phyloP scores from a whole-genome alignment of 2,329 filamentous ascomycete genomes.

The Bipolaris gigantea region DNA sequence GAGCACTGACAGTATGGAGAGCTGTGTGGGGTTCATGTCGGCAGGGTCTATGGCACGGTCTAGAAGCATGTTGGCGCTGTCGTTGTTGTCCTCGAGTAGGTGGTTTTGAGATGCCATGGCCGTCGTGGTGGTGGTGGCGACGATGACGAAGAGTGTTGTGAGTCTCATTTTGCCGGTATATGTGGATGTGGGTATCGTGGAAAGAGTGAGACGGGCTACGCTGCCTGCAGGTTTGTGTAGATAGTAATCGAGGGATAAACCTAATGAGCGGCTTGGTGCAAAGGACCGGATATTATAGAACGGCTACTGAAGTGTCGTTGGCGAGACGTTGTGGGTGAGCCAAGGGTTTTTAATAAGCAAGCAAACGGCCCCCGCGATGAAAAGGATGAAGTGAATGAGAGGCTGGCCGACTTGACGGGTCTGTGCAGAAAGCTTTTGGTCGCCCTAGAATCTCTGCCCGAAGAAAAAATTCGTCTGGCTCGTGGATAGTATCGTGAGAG shows the following conservation, averaged over 20 bases:
- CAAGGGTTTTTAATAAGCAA: slow-evolving; percentile 7
- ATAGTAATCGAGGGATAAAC: background rate
- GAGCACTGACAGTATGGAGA: slow-evolving; percentile 21
- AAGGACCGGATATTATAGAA: background rate
- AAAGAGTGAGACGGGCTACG: background rate
- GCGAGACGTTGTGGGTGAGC: background rate
- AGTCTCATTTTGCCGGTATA: slow-evolving; percentile 9
- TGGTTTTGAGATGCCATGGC: background rate
- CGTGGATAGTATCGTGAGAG: background rate
- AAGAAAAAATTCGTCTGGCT: background rate
- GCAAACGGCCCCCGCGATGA: slow-evolving; percentile 3
- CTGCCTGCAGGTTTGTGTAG: background rate
- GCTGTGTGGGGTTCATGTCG: slow-evolving; percentile 18
- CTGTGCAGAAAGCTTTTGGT: background rate
- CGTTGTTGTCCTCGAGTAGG: background rate
- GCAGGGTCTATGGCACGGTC: slow-evolving; percentile 15
- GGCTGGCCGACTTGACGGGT: background rate
- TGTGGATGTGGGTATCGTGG: background rate
- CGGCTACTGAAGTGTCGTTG: background rate
- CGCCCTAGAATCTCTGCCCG: background rate
- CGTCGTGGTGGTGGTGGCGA: background rate
- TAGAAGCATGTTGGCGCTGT: background rate
- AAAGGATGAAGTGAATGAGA: background rate
- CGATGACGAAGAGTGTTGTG: slow-evolving; percentile 2
- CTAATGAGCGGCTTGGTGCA: background rate